A percentile compares a stretch with the other conserved stretches of the same genome.
These are phyloP conservation scores for Penicillium sp. DNA, from an alignment of 2,329 filamentous ascomycete genomes.

Conservation along the genomic window DNA sequence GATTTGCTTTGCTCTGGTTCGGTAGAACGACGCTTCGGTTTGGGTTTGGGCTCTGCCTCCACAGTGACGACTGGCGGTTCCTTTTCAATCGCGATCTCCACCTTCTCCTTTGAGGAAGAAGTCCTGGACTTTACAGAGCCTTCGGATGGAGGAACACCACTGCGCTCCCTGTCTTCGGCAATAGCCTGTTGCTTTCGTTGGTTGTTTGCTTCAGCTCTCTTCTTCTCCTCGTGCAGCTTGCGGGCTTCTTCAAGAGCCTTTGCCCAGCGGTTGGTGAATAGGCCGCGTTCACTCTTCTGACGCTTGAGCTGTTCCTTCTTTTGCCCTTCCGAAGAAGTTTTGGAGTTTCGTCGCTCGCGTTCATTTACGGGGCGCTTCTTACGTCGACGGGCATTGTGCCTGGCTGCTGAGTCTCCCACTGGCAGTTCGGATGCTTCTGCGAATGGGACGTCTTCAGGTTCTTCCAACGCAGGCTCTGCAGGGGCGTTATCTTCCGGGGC, in stretches of 20 bases:
- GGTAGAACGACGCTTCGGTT: conserved; percentile 22
- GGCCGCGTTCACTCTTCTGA: conserved; percentile 38
- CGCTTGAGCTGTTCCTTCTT: conserved; percentile 34
- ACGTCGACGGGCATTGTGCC: conserved; percentile 32
- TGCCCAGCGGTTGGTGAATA: conserved; percentile 40
- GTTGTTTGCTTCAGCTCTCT: conserved; percentile 26
- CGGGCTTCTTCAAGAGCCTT: conserved; percentile 43
- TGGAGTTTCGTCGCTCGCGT: conserved; percentile 42
- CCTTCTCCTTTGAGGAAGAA: conserved; percentile 15
- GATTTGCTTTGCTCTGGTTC: conserved; percentile 28
- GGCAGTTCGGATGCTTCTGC: conserved; percentile 16
- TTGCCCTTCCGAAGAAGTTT: conserved; percentile 41
- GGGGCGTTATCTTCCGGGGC: conserved; percentile 8
- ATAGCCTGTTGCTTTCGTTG: conserved; percentile 28
- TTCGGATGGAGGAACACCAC: conserved; percentile 19
- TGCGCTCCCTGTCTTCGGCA: conserved; percentile 28
- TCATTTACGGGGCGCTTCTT: conserved; percentile 38
- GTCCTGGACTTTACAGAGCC: conserved; percentile 24
- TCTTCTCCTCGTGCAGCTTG: conserved; percentile 41
- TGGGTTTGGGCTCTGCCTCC: conserved; percentile 4
- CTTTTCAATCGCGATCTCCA: conserved; percentile 10
- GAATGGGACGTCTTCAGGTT: background rate
- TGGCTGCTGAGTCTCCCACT: conserved; percentile 14
- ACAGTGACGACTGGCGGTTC: conserved; percentile 11
- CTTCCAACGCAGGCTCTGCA: conserved; percentile 6